Conservation (phyloP, 2,329 filamentous ascomycete genomes). For the Fusarium piperis region DNA sequence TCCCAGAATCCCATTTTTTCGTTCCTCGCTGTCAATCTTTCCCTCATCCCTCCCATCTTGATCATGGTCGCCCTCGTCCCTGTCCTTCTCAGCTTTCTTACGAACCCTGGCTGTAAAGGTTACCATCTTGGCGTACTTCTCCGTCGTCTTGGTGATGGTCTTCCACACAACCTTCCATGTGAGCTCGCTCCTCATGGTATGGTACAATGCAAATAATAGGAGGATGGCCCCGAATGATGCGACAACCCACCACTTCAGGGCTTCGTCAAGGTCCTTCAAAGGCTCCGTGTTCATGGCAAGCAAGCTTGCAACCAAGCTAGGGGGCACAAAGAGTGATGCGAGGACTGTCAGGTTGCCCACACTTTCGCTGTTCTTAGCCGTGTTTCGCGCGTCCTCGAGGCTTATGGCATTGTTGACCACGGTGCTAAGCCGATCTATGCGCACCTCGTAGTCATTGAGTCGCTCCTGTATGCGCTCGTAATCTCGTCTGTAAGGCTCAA, state of each 20-base stretch:
- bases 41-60: not conserved
- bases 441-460: not conserved
- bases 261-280: not conserved
- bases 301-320: not conserved
- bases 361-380: not conserved
- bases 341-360: not conserved
- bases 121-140: not conserved
- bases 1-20: not conserved
- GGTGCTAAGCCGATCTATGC: not conserved
- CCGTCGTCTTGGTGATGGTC: not conserved
- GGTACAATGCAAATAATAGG: conserved; percentile 10
- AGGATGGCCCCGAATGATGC: not conserved
- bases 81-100: not conserved
- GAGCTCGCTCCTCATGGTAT: not conserved
- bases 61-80: not conserved
- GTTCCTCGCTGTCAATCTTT: not conserved
- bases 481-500: not conserved
- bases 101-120: not conserved
- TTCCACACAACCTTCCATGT: not conserved
- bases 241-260: not conserved
- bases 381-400: not conserved
- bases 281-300: not conserved
- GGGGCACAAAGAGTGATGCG: not conserved
- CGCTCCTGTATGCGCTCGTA: not conserved
- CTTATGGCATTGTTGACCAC: conserved; percentile 1